These are phyloP conservation scores for Pulveroboletus sp. DNA, from an alignment of 768 basidiomycete genomes.

Conservation along the genomic window DNA sequence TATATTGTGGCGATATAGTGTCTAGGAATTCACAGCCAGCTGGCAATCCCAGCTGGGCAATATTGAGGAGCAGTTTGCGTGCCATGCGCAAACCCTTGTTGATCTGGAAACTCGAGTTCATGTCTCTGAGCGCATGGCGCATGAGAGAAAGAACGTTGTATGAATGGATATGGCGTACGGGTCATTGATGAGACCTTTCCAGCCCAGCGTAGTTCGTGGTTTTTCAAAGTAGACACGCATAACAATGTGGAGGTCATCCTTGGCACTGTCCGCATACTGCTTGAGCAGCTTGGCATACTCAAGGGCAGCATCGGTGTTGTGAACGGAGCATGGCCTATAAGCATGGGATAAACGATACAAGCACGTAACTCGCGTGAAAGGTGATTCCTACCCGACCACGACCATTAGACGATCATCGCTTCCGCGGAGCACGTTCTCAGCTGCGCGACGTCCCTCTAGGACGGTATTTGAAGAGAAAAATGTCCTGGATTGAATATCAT, in stretches of 20 bases:
- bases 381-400: slow-evolving; percentile 67
- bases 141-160: slow-evolving; percentile 1
- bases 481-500: slow-evolving; percentile 44
- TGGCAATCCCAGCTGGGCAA: slow-evolving; percentile 88
- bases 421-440: slow-evolving; percentile 77
- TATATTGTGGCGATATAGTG: slow-evolving; percentile 79
- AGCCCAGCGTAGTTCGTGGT: slow-evolving; percentile 92
- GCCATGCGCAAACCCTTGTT: slow-evolving; percentile 93
- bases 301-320: slow-evolving; percentile 79
- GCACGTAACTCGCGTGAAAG: neutral
- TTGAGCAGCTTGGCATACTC: slow-evolving; percentile 82
- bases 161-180: slow-evolving; percentile 40
- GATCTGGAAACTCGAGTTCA: slow-evolving; percentile 92
- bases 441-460: slow-evolving; percentile 73
- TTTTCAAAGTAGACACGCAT: slow-evolving; percentile 99
- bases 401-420: slow-evolving; percentile 92
- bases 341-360: slow-evolving; percentile 5
- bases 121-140: slow-evolving; percentile 38
- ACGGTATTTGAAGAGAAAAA: slow-evolving; percentile 84
- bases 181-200: slow-evolving; percentile 99
- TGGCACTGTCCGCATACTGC: slow-evolving; percentile 73
- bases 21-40: slow-evolving; percentile 96
- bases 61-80: slow-evolving; percentile 79
- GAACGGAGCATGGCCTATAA: slow-evolving; percentile 86
- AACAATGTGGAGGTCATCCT: slow-evolving; percentile 86